Percentiles rank a stretch among this genome's conserved stretches.
Evolutionary conservation across 352 stramenopile species (phyloP).

Genomic region (Phytophthora melonis): DNA sequence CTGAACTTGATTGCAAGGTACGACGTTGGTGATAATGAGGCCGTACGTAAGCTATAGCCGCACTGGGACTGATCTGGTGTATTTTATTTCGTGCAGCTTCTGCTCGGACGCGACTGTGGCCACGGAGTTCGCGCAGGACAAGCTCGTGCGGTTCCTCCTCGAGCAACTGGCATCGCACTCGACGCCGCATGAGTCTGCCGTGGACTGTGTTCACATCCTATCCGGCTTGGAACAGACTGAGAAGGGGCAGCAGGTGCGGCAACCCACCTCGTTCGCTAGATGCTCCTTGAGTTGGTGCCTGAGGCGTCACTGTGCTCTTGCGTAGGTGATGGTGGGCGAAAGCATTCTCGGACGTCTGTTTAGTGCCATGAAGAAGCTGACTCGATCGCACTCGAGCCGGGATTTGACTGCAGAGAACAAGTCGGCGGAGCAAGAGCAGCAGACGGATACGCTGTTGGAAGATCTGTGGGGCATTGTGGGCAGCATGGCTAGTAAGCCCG

Average conservation of each 20-base stretch:
- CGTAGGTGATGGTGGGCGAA: slow-evolving; percentile 57
- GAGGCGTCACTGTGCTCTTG: slow-evolving; percentile 31
- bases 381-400: slow-evolving; percentile 35
- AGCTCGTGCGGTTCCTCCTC: slow-evolving; percentile 63
- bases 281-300: slow-evolving; percentile 31
- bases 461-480: slow-evolving; percentile 64
- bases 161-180: slow-evolving; percentile 53
- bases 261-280: slow-evolving; percentile 20
- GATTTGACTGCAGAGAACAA: slow-evolving; percentile 29
- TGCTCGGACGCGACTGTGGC: slow-evolving; percentile 63
- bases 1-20: slow-evolving; percentile 87
- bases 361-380: slow-evolving; percentile 56
- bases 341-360: slow-evolving; percentile 57
- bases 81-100: slow-evolving; percentile 52
- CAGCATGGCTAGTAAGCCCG: slow-evolving; percentile 37
- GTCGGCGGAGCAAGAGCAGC: slow-evolving; percentile 25
- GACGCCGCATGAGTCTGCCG: slow-evolving; percentile 34
- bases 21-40: not conserved
- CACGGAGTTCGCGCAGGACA: slow-evolving; percentile 68
- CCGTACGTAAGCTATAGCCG: not conserved
- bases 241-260: slow-evolving; percentile 55
- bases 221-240: slow-evolving; percentile 52
- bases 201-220: slow-evolving; percentile 67
- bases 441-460: slow-evolving; percentile 33
- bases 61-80: not conserved